These are phyloP conservation scores for Hamamelis virginiana DNA, from an alignment of 164 flowering plant genomes.

Conservation along the genomic window DNA sequence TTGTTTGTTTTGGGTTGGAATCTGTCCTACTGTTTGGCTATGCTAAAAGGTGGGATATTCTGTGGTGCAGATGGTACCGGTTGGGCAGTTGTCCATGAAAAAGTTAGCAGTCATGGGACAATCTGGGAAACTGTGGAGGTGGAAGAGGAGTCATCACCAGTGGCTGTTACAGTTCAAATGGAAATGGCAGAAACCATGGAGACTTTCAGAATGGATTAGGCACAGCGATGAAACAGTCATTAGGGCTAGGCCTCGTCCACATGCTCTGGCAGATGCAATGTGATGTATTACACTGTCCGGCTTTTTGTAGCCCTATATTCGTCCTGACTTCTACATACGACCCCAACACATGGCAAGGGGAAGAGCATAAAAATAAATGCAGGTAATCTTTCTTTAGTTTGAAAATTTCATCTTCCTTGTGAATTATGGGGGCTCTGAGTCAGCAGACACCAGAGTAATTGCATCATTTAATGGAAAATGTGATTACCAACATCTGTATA, in stretches of 20 bases:
- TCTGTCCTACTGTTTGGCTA: not conserved
- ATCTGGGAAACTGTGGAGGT: slow-evolving; percentile 90
- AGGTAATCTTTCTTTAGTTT: slow-evolving; percentile 30
- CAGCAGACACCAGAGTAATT: no score
- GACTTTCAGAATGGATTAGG: slow-evolving; percentile 91
- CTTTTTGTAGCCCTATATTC: slow-evolving; percentile 20
- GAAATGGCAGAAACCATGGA: slow-evolving; percentile 99
- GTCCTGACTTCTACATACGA: slow-evolving; percentile 25
- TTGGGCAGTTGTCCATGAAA: slow-evolving; percentile 72
- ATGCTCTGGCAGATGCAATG: slow-evolving; percentile 45
- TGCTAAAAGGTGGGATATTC: slow-evolving; percentile 4
- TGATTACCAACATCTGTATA: no score
- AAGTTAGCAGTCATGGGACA: slow-evolving; percentile 69
- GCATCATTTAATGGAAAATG: no score
- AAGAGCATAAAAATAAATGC: slow-evolving; percentile 23
- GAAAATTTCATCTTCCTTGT: not conserved
- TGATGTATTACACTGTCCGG: slow-evolving; percentile 22
- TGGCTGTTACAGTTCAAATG: slow-evolving; percentile 96
- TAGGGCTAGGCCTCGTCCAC: slow-evolving; percentile 69
- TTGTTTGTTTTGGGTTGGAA: not conserved
- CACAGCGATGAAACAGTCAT: slow-evolving; percentile 91
- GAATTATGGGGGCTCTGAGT: no score
- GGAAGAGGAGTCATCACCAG: slow-evolving; percentile 98
- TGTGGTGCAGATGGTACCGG: slow-evolving; percentile 74
- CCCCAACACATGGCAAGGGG: slow-evolving; percentile 27